phyloP scores from a whole-genome alignment of 805 yeast species.

The Sungouiella blattae region DNA sequence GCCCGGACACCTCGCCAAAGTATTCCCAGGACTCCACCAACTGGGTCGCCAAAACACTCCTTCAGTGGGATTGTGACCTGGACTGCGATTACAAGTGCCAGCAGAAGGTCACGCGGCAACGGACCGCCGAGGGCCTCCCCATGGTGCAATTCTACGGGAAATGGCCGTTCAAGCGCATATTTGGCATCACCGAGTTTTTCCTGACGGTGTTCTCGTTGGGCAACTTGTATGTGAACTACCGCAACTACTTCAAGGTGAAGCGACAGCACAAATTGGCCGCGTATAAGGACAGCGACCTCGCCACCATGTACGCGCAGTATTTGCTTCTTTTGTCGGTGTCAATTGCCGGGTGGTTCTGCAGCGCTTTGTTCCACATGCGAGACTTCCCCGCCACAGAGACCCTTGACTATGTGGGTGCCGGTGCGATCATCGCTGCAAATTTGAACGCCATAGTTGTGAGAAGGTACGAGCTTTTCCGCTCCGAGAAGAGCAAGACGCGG shows the following conservation, averaged over 20 bases:
- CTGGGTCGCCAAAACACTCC: conserved; percentile 17
- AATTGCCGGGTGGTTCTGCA: conserved; percentile 35
- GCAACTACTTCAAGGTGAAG: conserved; percentile 24
- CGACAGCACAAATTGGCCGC: conserved; percentile 22
- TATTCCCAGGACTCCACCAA: conserved; percentile 10
- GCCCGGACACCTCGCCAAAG: conserved; percentile 11
- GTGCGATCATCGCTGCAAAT: conserved; percentile 32
- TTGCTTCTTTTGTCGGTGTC: conserved; percentile 24
- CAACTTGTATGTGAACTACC: conserved; percentile 33
- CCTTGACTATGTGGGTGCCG: conserved; percentile 42
- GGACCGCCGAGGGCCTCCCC: conserved; percentile 17
- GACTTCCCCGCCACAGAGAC: conserved; percentile 37
- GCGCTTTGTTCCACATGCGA: conserved; percentile 36
- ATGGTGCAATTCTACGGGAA: conserved; percentile 42
- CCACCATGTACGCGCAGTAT: conserved; percentile 29
- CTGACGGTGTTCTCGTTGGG: conserved; percentile 34
- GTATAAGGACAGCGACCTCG: conserved; percentile 12
- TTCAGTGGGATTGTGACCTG: conserved; percentile 33
- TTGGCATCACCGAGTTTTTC: conserved; percentile 35
- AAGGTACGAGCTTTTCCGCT: conserved; percentile 24
- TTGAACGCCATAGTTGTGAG: conserved; percentile 33
- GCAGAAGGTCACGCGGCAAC: conserved; percentile 26
- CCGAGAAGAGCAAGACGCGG: conserved; percentile 7
- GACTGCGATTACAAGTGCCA: conserved; percentile 41
- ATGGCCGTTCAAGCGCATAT: conserved; percentile 39